Evolutionary conservation across 371 early-diverging fungal species (phyloP).

Genomic region (Lichtheimia hyalospora): DNA sequence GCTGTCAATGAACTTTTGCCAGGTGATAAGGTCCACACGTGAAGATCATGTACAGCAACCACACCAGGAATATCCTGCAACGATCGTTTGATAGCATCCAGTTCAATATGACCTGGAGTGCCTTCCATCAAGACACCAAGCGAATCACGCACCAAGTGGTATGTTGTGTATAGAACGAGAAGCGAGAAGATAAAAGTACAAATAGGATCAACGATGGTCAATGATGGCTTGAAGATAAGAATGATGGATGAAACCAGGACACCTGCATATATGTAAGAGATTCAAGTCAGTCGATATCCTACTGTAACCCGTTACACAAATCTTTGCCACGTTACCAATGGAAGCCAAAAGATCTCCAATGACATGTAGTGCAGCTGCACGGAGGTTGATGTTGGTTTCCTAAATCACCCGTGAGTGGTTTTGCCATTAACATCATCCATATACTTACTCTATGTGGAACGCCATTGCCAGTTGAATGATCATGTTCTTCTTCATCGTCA

Average conservation of each 20-base stretch:
- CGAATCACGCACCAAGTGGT: slow-evolving; percentile 61
- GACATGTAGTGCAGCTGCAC: slow-evolving; percentile 80
- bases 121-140: slow-evolving; percentile 78
- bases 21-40: slow-evolving; percentile 76
- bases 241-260: slow-evolving; percentile 82
- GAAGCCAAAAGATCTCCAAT: slow-evolving; percentile 86
- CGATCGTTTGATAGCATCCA: slow-evolving; percentile 56
- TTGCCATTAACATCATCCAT: not conserved
- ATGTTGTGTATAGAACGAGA: slow-evolving; percentile 78
- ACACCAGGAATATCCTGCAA: slow-evolving; percentile 62
- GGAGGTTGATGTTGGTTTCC: slow-evolving; percentile 69
- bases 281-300: not conserved
- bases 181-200: slow-evolving; percentile 87
- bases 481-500: slow-evolving; percentile 21
- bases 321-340: slow-evolving; percentile 42
- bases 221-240: slow-evolving; percentile 66
- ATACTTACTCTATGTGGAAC: slow-evolving; percentile 16
- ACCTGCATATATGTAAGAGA: slow-evolving; percentile 30
- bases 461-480: not conserved
- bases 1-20: slow-evolving; percentile 62
- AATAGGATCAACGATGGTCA: slow-evolving; percentile 78
- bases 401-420: slow-evolving; percentile 37
- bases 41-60: slow-evolving; percentile 68
- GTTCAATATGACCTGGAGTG: slow-evolving; percentile 65
- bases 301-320: not conserved